These are phyloP conservation scores for Aureobasidium mangrovei DNA, from an alignment of 2,329 filamentous ascomycete genomes.

Conservation along the genomic window DNA sequence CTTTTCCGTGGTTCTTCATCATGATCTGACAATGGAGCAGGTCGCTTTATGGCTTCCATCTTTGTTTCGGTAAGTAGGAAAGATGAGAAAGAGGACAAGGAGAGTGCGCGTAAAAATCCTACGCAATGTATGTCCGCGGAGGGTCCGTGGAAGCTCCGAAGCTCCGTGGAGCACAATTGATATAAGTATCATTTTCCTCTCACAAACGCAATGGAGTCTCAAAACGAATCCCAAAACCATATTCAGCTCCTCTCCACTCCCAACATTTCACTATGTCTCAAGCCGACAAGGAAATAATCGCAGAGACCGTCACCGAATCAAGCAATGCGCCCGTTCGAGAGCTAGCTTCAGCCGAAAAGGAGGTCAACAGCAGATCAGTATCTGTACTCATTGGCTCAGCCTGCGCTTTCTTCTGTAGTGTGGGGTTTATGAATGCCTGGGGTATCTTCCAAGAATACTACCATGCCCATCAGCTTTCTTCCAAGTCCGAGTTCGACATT, in stretches of 20 bases:
- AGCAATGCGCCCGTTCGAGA: neutral
- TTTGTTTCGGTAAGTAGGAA: no score
- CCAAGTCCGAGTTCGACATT: conserved; percentile 21
- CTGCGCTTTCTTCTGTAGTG: conserved; percentile 19
- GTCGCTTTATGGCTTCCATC: neutral
- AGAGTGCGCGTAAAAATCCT: neutral
- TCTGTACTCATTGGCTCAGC: conserved; percentile 15
- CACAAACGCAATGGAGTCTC: neutral
- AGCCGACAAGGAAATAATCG: neutral
- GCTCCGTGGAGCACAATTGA: neutral
- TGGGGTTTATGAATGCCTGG: conserved; percentile 23
- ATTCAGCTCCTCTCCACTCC: neutral
- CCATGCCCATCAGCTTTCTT: conserved; percentile 16
- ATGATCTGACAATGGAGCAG: neutral
- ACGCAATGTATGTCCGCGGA: neutral
- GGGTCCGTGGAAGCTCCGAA: neutral
- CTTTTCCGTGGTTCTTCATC: neutral
- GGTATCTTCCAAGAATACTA: conserved; percentile 24
- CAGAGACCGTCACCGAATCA: neutral
- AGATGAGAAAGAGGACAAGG: no score
- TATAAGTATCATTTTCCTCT: neutral
- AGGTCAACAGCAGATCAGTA: neutral
- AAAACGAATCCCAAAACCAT: neutral
- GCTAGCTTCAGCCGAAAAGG: neutral
- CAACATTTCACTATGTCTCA: neutral